These are phyloP conservation scores for Phytophthora fragariaefolia DNA, from an alignment of 352 stramenopile genomes.

Conservation along the genomic window DNA sequence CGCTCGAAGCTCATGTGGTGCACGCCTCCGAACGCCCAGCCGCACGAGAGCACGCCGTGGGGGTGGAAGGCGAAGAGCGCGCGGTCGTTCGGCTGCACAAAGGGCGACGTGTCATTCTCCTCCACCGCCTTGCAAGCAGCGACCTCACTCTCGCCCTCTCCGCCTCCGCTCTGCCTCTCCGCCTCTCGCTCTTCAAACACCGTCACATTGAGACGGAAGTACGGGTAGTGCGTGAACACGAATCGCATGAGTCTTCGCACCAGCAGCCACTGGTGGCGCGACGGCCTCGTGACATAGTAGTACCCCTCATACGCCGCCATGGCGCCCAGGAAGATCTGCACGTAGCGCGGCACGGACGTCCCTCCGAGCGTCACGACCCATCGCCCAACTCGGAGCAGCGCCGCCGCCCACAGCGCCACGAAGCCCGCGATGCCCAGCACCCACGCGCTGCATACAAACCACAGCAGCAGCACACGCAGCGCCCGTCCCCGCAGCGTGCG, in stretches of 20 bases:
- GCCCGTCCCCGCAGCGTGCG: background rate
- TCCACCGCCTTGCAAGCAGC: conserved; percentile 13
- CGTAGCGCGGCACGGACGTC: conserved; percentile 7
- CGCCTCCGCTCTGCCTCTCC: conserved; percentile 5
- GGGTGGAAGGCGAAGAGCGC: conserved; percentile 62
- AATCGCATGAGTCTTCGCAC: conserved; percentile 46
- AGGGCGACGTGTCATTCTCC: conserved; percentile 8
- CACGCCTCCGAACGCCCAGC: conserved; percentile 58
- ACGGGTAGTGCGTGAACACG: conserved; percentile 52
- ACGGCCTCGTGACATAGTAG: conserved; percentile 26
- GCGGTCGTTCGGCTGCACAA: conserved; percentile 17
- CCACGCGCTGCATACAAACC: conserved; percentile 28
- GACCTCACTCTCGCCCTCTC: background rate
- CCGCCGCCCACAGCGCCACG: conserved; percentile 11
- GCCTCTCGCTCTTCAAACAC: conserved; percentile 47
- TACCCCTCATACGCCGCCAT: conserved; percentile 53
- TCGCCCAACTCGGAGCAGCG: conserved; percentile 5
- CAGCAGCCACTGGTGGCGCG: conserved; percentile 45
- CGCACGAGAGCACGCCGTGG: conserved; percentile 63
- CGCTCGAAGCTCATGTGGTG: conserved; percentile 55
- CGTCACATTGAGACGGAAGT: conserved; percentile 50
- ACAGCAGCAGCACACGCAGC: conserved; percentile 21
- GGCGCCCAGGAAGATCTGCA: conserved; percentile 35
- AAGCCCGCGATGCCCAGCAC: conserved; percentile 29
- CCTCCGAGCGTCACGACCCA: conserved; percentile 5